A percentile compares a stretch with the other conserved stretches of the same genome.
Conservation (phyloP, 2,329 filamentous ascomycete genomes). For the Harringtonia lauricola region DNA sequence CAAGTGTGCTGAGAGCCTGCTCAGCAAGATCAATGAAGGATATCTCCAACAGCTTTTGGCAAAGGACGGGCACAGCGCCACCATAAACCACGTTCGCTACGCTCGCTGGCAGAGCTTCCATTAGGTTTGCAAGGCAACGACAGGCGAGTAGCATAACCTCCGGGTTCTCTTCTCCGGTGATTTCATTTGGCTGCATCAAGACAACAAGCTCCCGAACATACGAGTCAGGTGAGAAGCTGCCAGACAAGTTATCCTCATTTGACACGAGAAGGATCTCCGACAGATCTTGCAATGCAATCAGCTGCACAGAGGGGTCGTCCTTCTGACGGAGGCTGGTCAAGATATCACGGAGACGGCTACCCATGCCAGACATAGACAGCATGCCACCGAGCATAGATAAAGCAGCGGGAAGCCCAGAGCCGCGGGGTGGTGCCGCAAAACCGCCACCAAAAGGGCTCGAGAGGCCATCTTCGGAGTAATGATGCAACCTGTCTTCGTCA, state of each 20-base stretch:
- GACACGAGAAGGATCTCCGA: constrained; percentile 90
- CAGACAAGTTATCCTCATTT: constrained; percentile 91
- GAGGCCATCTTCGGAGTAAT: constrained; percentile 21
- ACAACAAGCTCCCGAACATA: constrained; percentile 91
- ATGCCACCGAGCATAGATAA: constrained; percentile 82
- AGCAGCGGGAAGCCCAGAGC: constrained; percentile 63
- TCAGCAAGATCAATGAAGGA: constrained; percentile 96
- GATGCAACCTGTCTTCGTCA: constrained; percentile 21
- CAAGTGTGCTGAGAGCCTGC: constrained; percentile 88
- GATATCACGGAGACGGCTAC: constrained; percentile 67
- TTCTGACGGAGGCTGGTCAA: constrained; percentile 67
- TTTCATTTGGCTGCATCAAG: constrained; percentile 84
- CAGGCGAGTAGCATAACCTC: constrained; percentile 97
- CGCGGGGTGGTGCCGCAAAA: constrained; percentile 56
- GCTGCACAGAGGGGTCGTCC: constrained; percentile 75
- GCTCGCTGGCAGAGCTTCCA: constrained; percentile 90
- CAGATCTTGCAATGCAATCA: constrained; percentile 85
- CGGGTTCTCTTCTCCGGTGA: constrained; percentile 74
- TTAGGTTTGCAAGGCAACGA: constrained; percentile 88
- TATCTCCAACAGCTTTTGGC: constrained; percentile 90
- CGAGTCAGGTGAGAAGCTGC: constrained; percentile 86
- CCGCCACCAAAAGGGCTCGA: constrained; percentile 43
- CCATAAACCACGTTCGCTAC: constrained; percentile 95
- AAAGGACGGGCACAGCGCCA: constrained; percentile 88
- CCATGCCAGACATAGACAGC: constrained; percentile 85